A percentile compares a stretch with the other conserved stretches of the same genome.
Conservation (phyloP, 2,329 filamentous ascomycete genomes). For the Lachnellula cervina region DNA sequence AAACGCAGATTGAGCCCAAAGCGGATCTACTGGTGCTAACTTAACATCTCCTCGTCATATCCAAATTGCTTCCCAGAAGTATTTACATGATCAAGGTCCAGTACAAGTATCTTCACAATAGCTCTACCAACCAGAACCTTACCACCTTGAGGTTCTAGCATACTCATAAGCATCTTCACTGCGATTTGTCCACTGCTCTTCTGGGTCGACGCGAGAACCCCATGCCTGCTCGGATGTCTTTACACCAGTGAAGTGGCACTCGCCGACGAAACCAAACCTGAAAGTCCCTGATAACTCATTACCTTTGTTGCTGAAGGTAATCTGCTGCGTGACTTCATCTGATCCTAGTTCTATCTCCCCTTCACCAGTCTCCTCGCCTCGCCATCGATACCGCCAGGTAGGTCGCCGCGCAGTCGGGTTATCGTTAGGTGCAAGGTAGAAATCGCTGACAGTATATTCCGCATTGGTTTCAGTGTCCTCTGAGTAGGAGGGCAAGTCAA, state of each 20-base stretch:
- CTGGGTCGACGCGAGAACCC: slow-evolving; percentile 7
- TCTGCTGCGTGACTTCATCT: slow-evolving; percentile 3
- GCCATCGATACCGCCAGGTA: slow-evolving; percentile 19
- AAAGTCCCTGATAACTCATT: slow-evolving; percentile 14
- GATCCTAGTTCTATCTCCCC: slow-evolving; percentile 15
- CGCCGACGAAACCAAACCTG: slow-evolving; percentile 1
- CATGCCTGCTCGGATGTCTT: neutral
- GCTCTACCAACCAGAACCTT: neutral
- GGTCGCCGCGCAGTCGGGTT: slow-evolving; percentile 14
- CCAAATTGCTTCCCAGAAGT: neutral
- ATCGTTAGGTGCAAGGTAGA: slow-evolving; percentile 11
- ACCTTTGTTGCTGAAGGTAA: slow-evolving; percentile 15
- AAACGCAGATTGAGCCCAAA: no score
- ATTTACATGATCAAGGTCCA: neutral
- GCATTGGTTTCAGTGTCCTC: neutral
- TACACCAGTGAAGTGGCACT: slow-evolving; percentile 15
- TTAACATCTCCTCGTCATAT: no score
- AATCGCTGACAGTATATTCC: slow-evolving; percentile 6
- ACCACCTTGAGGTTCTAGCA: slow-evolving; percentile 5
- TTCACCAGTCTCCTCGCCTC: slow-evolving; percentile 19
- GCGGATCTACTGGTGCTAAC: no score
- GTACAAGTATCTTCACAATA: no score
- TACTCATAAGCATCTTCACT: slow-evolving; percentile 12
- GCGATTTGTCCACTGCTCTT: slow-evolving; percentile 10
- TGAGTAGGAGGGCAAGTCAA: neutral